Conservation (phyloP, 2,329 filamentous ascomycete species). For the Trichophyton verrucosum region DNA sequence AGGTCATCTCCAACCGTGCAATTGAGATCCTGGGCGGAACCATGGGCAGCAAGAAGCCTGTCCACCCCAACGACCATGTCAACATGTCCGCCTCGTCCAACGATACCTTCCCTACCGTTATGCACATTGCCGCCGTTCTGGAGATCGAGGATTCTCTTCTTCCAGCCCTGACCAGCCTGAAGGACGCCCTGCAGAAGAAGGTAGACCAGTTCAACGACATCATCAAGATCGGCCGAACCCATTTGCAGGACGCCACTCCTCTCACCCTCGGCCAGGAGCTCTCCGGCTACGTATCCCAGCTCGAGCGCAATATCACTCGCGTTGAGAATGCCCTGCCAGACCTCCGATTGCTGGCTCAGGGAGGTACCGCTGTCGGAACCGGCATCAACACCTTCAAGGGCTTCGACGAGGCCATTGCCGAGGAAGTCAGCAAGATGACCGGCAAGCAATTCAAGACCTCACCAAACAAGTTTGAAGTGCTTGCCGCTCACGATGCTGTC, state of each 20-base stretch:
- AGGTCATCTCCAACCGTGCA: slow-evolving; percentile 97
- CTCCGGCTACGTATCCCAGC: slow-evolving; percentile 90
- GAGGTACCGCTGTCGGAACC: slow-evolving; percentile 91
- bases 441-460: slow-evolving; percentile 89
- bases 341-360: slow-evolving; percentile 78
- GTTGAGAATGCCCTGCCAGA: slow-evolving; percentile 72
- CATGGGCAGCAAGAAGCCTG: slow-evolving; percentile 95
- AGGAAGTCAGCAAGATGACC: slow-evolving; percentile 84
- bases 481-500: slow-evolving; percentile 90
- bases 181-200: slow-evolving; percentile 76
- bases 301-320: slow-evolving; percentile 80
- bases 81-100: slow-evolving; percentile 99
- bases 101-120: slow-evolving; percentile 98
- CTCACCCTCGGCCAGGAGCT: slow-evolving; percentile 95
- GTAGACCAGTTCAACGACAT: slow-evolving; percentile 80
- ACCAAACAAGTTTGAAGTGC: slow-evolving; percentile 96
- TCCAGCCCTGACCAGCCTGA: slow-evolving; percentile 68
- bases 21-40: slow-evolving; percentile 92
- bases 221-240: slow-evolving; percentile 98
- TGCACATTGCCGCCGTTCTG: slow-evolving; percentile 96
- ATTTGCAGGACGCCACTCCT: slow-evolving; percentile 93
- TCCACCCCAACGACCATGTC: slow-evolving; percentile 98
- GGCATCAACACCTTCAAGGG: slow-evolving; percentile 96
- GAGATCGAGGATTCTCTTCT: slow-evolving; percentile 80
- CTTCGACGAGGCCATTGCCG: slow-evolving; percentile 85